A percentile compares a stretch with the other conserved stretches of the same genome.
phyloP scores from a whole-genome alignment of 345 rosid genomes.

The Rhodamnia rubescens region DNA sequence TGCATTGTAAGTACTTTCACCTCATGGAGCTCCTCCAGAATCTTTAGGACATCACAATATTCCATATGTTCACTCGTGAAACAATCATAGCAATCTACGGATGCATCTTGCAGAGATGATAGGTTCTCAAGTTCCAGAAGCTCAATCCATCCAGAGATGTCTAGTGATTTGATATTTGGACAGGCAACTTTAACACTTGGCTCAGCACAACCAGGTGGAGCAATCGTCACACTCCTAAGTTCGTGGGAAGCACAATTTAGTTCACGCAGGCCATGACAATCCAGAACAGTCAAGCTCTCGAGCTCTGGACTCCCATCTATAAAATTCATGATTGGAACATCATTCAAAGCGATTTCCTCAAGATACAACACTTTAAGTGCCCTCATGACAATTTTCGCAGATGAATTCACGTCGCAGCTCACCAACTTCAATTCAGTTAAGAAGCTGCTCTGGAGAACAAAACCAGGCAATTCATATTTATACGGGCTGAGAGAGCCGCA shows the following conservation, averaged over 20 bases:
- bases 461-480: neutral
- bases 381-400: neutral
- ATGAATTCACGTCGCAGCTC: neutral
- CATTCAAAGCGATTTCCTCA: neutral
- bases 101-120: neutral
- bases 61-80: neutral
- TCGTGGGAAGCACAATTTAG: neutral
- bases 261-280: neutral
- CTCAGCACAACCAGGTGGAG: neutral
- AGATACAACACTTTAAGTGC: slow-evolving; percentile 2
- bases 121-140: neutral
- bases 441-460: neutral
- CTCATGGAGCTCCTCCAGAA: slow-evolving; percentile 1
- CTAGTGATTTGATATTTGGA: slow-evolving; percentile 1
- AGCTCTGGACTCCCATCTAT: neutral
- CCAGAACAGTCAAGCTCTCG: slow-evolving; percentile 1
- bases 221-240: neutral
- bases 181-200: neutral
- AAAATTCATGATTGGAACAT: neutral
- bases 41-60: neutral
- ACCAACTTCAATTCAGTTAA: slow-evolving; percentile 4
- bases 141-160: slow-evolving; percentile 11
- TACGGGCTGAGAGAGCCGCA: neutral
- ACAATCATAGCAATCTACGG: neutral
- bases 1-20: slow-evolving; percentile 2